Evolutionary conservation across 495 filamentous ascomycete species (phyloP), one percentile per base, ranked within the genome.

Genomic region (Halenospora varia): DNA sequence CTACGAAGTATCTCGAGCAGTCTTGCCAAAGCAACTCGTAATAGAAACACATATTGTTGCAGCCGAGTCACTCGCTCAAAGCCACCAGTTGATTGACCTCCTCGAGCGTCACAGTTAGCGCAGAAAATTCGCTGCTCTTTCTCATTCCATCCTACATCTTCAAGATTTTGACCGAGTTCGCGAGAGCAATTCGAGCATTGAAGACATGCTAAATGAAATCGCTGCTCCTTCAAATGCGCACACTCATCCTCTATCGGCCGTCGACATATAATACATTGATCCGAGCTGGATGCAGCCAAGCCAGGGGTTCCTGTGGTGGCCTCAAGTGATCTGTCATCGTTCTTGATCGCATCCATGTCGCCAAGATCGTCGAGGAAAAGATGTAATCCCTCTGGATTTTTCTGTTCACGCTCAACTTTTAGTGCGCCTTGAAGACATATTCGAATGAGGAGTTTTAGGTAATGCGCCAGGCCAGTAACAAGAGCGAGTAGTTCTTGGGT

Each of bases 391-490:
- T 90, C 84, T 2, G 84, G 70, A 39, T 78, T 87, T 35, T 81
- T 76, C 57, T 84, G 84, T 61, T 97, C 92, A 45, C 89, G 85
- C 72, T 99, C 95, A 40, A 97, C 82, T 69, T 88, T 92, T 39
- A 99, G 77, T 10, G 94, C 83, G 44, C 95, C 95, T 68, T 97
- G 95, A 8, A 99, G 79, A 64, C 93, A 95, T 57, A 97, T 99
- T 18, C 95, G 85, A 61, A 99, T 97, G 48, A 99, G 82, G 49
- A 99, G 89, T 70, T 99, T 99, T 19, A 99, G 82, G 66, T 99
- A 99, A 73, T 99, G 95, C 15, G 95, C 95, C 25, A 99, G 83
- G 19, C 95, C 93, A 11, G 95, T 99, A 47, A 99, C 95, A 13
- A 99, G 79, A 10, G 91, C 93, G 13, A 99, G 76, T 20, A 99